These are phyloP conservation scores for Camelina hispida DNA, from an alignment of 345 rosid genomes.

Conservation along the genomic window DNA sequence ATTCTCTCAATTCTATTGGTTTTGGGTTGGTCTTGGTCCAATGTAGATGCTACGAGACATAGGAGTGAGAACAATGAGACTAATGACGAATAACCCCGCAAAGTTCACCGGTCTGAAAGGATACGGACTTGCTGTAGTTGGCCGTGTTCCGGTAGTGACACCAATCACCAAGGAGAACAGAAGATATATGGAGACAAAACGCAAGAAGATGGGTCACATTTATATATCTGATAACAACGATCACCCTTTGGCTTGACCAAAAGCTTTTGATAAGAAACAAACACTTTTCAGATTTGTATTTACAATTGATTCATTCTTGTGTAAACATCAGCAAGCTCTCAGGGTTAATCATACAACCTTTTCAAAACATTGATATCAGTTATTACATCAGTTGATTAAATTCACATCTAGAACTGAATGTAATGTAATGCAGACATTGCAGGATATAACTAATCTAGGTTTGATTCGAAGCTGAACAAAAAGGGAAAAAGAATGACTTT, in stretches of 20 bases:
- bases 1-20: background rate
- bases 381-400: background rate
- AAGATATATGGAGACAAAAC: conserved; percentile 81
- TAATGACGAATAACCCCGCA: conserved; percentile 94
- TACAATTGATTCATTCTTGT: background rate
- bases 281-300: background rate
- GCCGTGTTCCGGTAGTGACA: conserved; percentile 82
- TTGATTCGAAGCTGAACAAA: background rate
- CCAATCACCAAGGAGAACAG: conserved; percentile 80
- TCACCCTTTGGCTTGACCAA: conserved; percentile 54
- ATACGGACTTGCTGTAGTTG: conserved; percentile 80
- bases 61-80: conserved; percentile 78
- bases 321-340: background rate
- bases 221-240: conserved; percentile 71
- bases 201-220: conserved; percentile 84
- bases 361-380: background rate
- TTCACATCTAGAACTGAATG: background rate
- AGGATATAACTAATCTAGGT: background rate
- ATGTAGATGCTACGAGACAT: conserved; percentile 76
- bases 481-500: background rate
- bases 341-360: background rate
- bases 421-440: background rate
- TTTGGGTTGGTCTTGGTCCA: conserved; percentile 1
- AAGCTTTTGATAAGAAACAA: conserved; percentile 9
- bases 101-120: conserved; percentile 87